phyloP scores from a whole-genome alignment of 202 grass and related monocot species.

The Cymbopogon flexuosus region DNA sequence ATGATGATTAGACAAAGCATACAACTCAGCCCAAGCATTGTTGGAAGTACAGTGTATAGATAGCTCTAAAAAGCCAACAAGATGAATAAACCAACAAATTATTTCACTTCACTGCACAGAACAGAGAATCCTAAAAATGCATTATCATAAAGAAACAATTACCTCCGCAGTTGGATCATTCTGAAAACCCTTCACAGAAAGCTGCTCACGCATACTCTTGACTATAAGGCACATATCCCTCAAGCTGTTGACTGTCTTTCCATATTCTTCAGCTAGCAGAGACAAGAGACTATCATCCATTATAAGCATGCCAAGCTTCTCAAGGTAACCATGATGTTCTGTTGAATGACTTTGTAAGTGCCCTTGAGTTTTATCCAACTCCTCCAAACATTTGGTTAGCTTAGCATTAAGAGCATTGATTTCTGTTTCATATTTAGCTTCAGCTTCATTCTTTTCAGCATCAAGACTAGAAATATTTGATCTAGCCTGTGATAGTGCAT shows the following conservation, averaged over 20 bases:
- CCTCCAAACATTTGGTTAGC: constrained; percentile 57
- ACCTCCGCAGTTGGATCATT: constrained; percentile 65
- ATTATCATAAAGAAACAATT: constrained; percentile 4
- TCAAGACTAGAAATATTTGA: constrained; percentile 41
- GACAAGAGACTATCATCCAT: constrained; percentile 53
- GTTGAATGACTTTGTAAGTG: constrained; percentile 59
- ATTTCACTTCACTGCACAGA: constrained; percentile 3
- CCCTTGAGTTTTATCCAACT: constrained; percentile 55
- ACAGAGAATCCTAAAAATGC: constrained; percentile 5
- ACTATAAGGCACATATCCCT: constrained; percentile 63
- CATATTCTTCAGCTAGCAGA: constrained; percentile 66
- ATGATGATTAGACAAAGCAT: constrained; percentile 10
- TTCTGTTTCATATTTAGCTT: constrained; percentile 51
- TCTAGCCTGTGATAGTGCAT: constrained; percentile 62
- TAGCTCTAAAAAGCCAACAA: background rate
- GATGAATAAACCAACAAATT: constrained; percentile 24
- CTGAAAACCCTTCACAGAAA: constrained; percentile 58
- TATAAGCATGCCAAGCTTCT: constrained; percentile 54
- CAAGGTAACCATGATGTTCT: constrained; percentile 58
- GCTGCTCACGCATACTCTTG: constrained; percentile 72
- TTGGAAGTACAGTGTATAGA: background rate
- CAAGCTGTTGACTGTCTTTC: constrained; percentile 56
- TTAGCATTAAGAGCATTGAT: constrained; percentile 54
- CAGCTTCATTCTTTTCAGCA: constrained; percentile 63
- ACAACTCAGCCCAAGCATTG: background rate